Evolutionary conservation across 2,329 filamentous ascomycete genomes (phyloP).

Genomic region (Ophiostoma sp.): DNA sequence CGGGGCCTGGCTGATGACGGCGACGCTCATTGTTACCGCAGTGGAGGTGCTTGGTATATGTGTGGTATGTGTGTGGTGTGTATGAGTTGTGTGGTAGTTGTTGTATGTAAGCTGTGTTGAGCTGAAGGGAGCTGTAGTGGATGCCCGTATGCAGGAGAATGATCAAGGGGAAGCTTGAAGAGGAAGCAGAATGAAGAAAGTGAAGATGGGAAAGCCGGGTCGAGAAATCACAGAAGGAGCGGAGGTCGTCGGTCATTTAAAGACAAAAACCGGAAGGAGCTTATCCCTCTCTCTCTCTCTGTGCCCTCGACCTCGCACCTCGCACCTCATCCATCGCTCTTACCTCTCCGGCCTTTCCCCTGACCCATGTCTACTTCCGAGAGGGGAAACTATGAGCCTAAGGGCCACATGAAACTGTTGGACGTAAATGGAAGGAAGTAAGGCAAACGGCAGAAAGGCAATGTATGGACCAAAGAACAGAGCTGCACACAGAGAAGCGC

Average conservation of each 20-base stretch:
- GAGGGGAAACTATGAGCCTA: conserved; percentile 9
- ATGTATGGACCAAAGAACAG: neutral
- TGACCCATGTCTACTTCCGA: conserved; percentile 4
- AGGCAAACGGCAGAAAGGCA: neutral
- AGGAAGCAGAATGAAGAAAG: neutral
- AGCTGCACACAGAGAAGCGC: neutral
- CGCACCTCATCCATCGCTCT: neutral
- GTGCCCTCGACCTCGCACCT: no score
- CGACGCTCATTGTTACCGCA: neutral
- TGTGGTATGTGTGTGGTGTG: neutral
- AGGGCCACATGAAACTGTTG: conserved; percentile 11
- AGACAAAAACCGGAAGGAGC: conserved; percentile 11
- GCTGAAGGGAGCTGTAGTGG: neutral
- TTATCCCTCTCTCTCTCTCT: neutral
- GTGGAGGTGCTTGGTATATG: neutral
- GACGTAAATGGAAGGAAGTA: neutral
- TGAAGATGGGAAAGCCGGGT: neutral
- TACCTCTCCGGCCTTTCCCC: conserved; percentile 1
- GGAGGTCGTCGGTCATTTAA: conserved; percentile 6
- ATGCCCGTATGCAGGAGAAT: neutral
- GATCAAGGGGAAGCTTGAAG: neutral
- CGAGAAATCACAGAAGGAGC: neutral
- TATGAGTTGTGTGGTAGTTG: neutral
- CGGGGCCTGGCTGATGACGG: neutral
- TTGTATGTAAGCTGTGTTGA: neutral